These are phyloP conservation scores for Mrakia hoshinonis DNA, from an alignment of 768 basidiomycete species.

Conservation along the genomic window DNA sequence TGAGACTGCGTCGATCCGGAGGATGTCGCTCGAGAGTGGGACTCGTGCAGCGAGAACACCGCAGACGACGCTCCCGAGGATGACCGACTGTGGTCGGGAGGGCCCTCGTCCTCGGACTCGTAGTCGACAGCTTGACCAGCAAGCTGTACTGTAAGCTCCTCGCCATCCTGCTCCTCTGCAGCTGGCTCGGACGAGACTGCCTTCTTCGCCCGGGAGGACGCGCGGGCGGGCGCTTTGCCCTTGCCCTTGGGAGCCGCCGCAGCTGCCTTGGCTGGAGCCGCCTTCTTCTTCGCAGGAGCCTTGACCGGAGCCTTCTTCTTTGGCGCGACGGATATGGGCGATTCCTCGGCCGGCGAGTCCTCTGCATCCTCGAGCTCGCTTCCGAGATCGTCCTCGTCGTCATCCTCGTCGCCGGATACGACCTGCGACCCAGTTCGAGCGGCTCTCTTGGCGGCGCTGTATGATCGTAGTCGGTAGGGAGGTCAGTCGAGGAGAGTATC, in stretches of 20 bases:
- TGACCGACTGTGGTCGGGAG: background rate
- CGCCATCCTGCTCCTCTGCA: no score
- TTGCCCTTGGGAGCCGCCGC: no score
- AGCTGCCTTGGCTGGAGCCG: background rate
- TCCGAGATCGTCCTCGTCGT: background rate
- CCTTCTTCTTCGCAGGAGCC: slow-evolving; percentile 5
- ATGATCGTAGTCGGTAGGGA: background rate
- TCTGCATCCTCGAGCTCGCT: background rate
- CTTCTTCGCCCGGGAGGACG: no score
- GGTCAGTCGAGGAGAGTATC: background rate
- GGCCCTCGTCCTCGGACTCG: background rate
- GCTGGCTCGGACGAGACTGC: no score
- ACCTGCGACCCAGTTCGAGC: background rate
- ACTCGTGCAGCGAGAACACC: background rate
- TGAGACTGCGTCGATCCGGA: no score
- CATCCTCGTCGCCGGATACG: background rate
- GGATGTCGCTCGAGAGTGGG: background rate
- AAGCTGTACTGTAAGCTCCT: no score
- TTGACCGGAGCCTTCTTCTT: background rate
- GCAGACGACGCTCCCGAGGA: background rate
- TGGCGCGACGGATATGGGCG: background rate
- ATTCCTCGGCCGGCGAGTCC: background rate
- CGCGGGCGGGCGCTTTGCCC: no score
- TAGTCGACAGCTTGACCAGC: background rate
- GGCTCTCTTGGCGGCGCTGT: background rate